Conservation (phyloP, 768 basidiomycete genomes). For the Crucibulum laeve region DNA sequence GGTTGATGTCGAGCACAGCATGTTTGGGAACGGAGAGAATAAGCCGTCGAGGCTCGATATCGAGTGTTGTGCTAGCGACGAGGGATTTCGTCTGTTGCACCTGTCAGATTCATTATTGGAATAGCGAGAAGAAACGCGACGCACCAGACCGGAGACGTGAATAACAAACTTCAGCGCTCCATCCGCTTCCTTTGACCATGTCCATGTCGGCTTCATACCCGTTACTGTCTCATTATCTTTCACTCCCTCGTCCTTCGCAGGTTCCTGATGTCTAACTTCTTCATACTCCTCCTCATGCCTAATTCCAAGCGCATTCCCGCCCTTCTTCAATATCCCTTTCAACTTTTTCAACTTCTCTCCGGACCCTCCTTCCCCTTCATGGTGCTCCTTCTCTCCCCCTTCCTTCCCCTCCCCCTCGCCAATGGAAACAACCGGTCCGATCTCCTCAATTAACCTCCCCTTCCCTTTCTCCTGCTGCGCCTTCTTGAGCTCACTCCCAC, state of each 20-base stretch:
- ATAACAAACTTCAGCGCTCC: constrained; percentile 45
- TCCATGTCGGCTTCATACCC: no score
- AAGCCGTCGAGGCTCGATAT: constrained; percentile 61
- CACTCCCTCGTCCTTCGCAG: no score
- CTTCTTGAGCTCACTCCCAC: not conserved
- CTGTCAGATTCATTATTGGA: not conserved
- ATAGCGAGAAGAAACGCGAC: constrained; percentile 17
- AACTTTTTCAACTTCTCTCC: constrained; percentile 40
- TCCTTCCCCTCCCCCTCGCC: no score
- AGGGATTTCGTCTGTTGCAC: constrained; percentile 37
- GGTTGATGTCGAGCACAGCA: constrained; percentile 53
- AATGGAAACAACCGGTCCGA: no score
- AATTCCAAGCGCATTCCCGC: constrained; percentile 1
- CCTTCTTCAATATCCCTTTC: constrained; percentile 42
- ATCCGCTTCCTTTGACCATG: no score
- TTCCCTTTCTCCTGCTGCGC: constrained; percentile 5
- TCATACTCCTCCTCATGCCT: constrained; percentile 14
- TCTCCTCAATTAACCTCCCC: constrained; percentile 47
- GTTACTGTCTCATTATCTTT: no score
- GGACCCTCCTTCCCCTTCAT: constrained; percentile 9
- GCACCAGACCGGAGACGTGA: constrained; percentile 53
- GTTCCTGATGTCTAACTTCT: no score
- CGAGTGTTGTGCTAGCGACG: constrained; percentile 48
- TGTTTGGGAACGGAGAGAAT: constrained; percentile 43
- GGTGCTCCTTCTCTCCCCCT: constrained; percentile 4